These are phyloP conservation scores for Pythium angustatum DNA, from an alignment of 352 stramenopile species.

Conservation along the genomic window DNA sequence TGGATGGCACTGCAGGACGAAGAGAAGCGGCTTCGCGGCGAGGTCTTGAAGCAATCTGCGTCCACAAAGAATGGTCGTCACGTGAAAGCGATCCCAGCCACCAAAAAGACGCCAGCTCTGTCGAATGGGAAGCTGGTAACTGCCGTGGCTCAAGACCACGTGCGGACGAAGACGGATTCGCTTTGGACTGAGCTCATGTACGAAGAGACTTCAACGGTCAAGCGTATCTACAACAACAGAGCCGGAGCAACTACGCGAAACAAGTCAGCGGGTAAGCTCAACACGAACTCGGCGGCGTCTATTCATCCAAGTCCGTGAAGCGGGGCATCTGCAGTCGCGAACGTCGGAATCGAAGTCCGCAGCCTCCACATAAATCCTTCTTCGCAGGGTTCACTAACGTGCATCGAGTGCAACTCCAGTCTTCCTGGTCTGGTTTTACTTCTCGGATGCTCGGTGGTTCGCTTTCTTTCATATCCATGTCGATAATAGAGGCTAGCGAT, in stretches of 20 bases:
- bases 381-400: constrained; percentile 70
- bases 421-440: constrained; percentile 6
- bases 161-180: constrained; percentile 32
- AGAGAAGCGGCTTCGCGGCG: constrained; percentile 39
- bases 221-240: constrained; percentile 25
- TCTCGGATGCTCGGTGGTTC: constrained; percentile 27
- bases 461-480: constrained; percentile 54
- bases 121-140: background rate
- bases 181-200: constrained; percentile 30
- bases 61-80: background rate
- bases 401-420: constrained; percentile 76
- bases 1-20: constrained; percentile 62
- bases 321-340: constrained; percentile 44
- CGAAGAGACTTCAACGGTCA: constrained; percentile 30
- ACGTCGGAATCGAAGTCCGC: constrained; percentile 65
- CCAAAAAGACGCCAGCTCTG: background rate
- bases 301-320: constrained; percentile 53
- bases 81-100: background rate
- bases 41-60: constrained; percentile 20
- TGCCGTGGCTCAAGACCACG: background rate
- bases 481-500: constrained; percentile 21
- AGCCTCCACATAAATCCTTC: constrained; percentile 63
- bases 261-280: constrained; percentile 7
- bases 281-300: constrained; percentile 19
- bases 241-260: background rate